phyloP scores from a whole-genome alignment of 352 stramenopile species.

The Pythium scleroteichum region DNA sequence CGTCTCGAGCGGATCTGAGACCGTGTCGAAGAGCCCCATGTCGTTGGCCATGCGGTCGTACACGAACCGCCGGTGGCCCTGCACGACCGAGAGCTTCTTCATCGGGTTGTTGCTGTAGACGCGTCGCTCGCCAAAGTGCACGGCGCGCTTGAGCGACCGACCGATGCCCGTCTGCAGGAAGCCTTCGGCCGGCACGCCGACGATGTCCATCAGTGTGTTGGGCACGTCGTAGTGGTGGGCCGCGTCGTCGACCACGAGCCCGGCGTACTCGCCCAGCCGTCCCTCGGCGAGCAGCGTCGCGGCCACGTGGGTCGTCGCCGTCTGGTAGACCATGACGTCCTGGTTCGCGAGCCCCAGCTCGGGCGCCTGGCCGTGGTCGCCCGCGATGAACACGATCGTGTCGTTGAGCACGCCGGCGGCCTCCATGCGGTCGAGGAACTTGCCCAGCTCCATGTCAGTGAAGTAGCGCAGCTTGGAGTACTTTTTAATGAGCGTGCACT shows the following conservation, averaged over 20 bases:
- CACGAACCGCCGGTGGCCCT: conserved; percentile 35
- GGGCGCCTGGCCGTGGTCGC: conserved; percentile 50
- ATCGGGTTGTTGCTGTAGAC: conserved; percentile 61
- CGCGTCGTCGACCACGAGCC: conserved; percentile 20
- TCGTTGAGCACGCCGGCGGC: conserved; percentile 45
- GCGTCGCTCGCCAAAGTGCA: conserved; percentile 32
- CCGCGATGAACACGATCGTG: conserved; percentile 55
- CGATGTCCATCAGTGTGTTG: conserved; percentile 29
- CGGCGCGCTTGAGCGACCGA: conserved; percentile 41
- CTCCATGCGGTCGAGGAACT: conserved; percentile 55
- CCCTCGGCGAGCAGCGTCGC: conserved; percentile 23
- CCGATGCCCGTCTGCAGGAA: conserved; percentile 29
- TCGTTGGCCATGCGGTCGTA: conserved; percentile 40
- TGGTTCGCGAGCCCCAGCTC: conserved; percentile 28
- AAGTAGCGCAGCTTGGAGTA: conserved; percentile 61
- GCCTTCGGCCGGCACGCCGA: conserved; percentile 20
- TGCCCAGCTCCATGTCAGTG: conserved; percentile 43
- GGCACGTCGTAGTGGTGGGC: conserved; percentile 25
- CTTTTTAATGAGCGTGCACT: conserved; percentile 31
- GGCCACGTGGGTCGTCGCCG: conserved; percentile 31
- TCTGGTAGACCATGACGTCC: conserved; percentile 24
- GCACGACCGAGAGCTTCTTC: conserved; percentile 40
- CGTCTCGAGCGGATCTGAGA: conserved; percentile 37
- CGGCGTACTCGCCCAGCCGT: conserved; percentile 16
- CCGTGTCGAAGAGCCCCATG: conserved; percentile 40